Base-by-base conservation (phyloP, 1,284 basidiomycete genomes). In the Cutaneotrichosporon mucoides region DNA sequence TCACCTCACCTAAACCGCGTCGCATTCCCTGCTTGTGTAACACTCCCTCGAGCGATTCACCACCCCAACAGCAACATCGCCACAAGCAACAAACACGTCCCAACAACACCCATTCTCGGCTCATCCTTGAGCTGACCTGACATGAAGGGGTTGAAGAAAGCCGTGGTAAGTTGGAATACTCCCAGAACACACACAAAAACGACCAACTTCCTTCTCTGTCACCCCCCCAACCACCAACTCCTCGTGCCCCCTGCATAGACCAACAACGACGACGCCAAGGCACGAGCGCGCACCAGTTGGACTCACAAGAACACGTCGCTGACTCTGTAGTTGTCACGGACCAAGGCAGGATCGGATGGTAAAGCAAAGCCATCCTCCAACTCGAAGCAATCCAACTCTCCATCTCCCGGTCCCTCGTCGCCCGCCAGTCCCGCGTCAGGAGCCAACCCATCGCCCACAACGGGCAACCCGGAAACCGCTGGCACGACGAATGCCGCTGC, bases 141-240 rank as follows among this genome's bases (percentile, higher is more conserved):
- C 12, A 40, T 94, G 91, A 94, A 93, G 82, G 86, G 86, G 66
- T 82, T 94, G 75, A 92, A 89, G 84, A 93, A 92, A 82, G 87
- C 87, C 66, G 82, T 92, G 76, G 91, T 92, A 71, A 74, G 75
- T 77, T 52, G 45, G 24, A 11, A 40, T 40, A 12, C 8, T 12
- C 12, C 12, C 37, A 44, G 11, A 44, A 47, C 45, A 36, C 37
- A 55, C 35, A n/a, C n/a, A n/a, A 24, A 5, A 34, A 5, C 35
- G 12, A 36, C 51, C 35, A 13, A 6, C n/a, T n/a, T 11, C 40
- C 4, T 24, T 42, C 34, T 6, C 49, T 10, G 4, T 7, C 33
- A 9, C 48, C 6, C 15, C 15, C 15, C 15, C 41, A 41, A 24
- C 24, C 37, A 55, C 40, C 55, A 35, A 35, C 47, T n/a, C 16